Percentiles rank a stretch among this genome's conserved stretches.
phyloP scores from a whole-genome alignment of 2,329 filamentous ascomycete species.

The Shiraia bambusicola region DNA sequence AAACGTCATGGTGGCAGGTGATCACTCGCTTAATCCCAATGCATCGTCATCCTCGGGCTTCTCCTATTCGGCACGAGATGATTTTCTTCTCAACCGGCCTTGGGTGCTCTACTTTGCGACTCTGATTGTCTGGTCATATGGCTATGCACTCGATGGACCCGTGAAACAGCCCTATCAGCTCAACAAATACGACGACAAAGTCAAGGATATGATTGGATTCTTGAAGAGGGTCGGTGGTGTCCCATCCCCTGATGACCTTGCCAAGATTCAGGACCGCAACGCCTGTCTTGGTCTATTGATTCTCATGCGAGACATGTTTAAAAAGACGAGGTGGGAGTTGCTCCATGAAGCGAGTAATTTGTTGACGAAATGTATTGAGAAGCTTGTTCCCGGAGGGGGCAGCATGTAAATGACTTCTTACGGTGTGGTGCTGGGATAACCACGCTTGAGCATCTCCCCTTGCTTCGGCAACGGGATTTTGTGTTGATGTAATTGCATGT shows the following conservation, averaged over 20 bases:
- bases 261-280: constrained; percentile 73
- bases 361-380: constrained; percentile 76
- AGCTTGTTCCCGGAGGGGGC: constrained; percentile 46
- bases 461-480: constrained; percentile 1
- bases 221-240: constrained; percentile 72
- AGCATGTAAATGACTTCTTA: constrained; percentile 5
- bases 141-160: constrained; percentile 83
- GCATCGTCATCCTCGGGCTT: constrained; percentile 37
- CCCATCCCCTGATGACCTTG: constrained; percentile 73
- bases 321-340: constrained; percentile 84
- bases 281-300: constrained; percentile 78
- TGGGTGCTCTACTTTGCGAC: constrained; percentile 96
- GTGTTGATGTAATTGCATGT: neutral
- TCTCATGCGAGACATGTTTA: constrained; percentile 79
- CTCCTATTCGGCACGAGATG: constrained; percentile 78
- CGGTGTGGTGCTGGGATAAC: too few relatives aligned
- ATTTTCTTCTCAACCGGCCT: constrained; percentile 84
- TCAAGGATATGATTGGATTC: constrained; percentile 77
- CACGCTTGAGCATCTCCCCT: neutral
- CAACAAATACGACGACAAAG: constrained; percentile 63
- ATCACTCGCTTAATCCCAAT: constrained; percentile 43
- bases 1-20: constrained; percentile 71
- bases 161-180: constrained; percentile 58
- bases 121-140: constrained; percentile 93
- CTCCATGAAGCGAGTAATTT: constrained; percentile 82